These are phyloP conservation scores for Glycine soja DNA, from an alignment of 306 rosid species.

Conservation along the genomic window DNA sequence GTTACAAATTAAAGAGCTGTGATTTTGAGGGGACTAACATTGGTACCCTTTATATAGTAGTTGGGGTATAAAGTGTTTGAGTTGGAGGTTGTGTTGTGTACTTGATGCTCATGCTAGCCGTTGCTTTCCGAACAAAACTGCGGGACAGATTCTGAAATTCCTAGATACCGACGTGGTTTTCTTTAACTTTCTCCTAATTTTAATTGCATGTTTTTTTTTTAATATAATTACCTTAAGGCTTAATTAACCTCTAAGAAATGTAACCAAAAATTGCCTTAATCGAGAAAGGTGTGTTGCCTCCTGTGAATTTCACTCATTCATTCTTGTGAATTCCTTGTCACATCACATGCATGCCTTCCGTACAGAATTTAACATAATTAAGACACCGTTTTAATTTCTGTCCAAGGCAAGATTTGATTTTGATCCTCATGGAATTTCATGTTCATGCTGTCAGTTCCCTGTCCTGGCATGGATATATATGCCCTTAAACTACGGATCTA, in stretches of 20 bases:
- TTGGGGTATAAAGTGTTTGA: slow-evolving; percentile 31
- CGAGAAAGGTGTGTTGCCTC: slow-evolving; percentile 14
- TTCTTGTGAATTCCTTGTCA: not conserved
- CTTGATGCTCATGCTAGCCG: slow-evolving; percentile 40
- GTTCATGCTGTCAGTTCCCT: not conserved
- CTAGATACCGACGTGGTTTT: slow-evolving; percentile 39
- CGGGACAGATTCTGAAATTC: slow-evolving; percentile 48
- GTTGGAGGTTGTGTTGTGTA: slow-evolving; percentile 9
- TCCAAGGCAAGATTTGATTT: not conserved
- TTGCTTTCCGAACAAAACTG: slow-evolving; percentile 52
- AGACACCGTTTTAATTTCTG: not conserved
- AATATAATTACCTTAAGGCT: slow-evolving; percentile 6
- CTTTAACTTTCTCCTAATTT: not conserved
- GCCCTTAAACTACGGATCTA: slow-evolving; percentile 8
- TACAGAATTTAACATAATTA: not conserved
- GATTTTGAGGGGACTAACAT: slow-evolving; percentile 28
- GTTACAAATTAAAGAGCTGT: not conserved
- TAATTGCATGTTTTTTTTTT: not conserved
- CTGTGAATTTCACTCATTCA: slow-evolving; percentile 21
- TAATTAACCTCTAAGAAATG: slow-evolving; percentile 35
- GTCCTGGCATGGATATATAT: not conserved
- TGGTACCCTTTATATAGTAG: slow-evolving; percentile 58
- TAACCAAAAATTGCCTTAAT: slow-evolving; percentile 14
- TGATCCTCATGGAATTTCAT: not conserved
- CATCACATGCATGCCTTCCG: slow-evolving; percentile 9